phyloP scores from a whole-genome alignment of 2,329 filamentous ascomycete genomes.

The Blumeria hordei region DNA sequence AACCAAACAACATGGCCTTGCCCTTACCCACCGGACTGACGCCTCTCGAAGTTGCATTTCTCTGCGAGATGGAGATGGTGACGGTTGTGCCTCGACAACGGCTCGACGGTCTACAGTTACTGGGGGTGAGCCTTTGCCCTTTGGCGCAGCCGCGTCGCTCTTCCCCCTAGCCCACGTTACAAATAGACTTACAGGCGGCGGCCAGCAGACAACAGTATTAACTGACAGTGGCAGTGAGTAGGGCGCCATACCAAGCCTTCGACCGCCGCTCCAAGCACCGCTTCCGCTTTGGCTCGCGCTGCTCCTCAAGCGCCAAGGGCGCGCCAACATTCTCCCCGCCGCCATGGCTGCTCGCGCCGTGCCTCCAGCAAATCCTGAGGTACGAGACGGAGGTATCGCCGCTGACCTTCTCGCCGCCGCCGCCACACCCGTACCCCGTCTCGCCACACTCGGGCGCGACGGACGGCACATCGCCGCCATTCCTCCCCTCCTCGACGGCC shows the following conservation, averaged over 20 bases:
- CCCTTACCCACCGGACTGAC: slow-evolving; percentile 30
- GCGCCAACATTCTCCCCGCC: slow-evolving; percentile 79
- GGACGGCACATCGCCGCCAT: slow-evolving; percentile 38
- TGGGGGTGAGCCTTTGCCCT: slow-evolving; percentile 40
- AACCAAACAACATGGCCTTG: slow-evolving; percentile 11
- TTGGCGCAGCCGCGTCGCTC: no score
- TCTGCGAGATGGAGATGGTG: slow-evolving; percentile 94
- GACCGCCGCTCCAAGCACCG: slow-evolving; percentile 55
- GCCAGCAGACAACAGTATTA: neutral
- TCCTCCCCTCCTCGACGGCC: slow-evolving; percentile 51
- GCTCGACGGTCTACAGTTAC: slow-evolving; percentile 61
- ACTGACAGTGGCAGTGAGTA: slow-evolving; percentile 17
- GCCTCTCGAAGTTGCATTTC: slow-evolving; percentile 72
- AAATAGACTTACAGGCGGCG: slow-evolving; percentile 5
- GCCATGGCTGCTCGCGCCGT: slow-evolving; percentile 59
- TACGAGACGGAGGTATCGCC: slow-evolving; percentile 53
- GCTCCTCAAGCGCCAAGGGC: slow-evolving; percentile 77
- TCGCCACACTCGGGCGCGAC: slow-evolving; percentile 12
- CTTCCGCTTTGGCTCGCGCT: slow-evolving; percentile 88
- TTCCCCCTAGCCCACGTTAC: slow-evolving; percentile 12
- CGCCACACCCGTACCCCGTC: slow-evolving; percentile 33
- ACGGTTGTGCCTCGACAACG: slow-evolving; percentile 80
- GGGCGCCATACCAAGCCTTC: slow-evolving; percentile 55
- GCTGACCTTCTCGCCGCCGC: slow-evolving; percentile 53
- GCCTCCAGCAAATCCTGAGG: slow-evolving; percentile 53